These are phyloP conservation scores for Scheffersomyces lignosus DNA, from an alignment of 805 yeast genomes.

Conservation along the genomic window DNA sequence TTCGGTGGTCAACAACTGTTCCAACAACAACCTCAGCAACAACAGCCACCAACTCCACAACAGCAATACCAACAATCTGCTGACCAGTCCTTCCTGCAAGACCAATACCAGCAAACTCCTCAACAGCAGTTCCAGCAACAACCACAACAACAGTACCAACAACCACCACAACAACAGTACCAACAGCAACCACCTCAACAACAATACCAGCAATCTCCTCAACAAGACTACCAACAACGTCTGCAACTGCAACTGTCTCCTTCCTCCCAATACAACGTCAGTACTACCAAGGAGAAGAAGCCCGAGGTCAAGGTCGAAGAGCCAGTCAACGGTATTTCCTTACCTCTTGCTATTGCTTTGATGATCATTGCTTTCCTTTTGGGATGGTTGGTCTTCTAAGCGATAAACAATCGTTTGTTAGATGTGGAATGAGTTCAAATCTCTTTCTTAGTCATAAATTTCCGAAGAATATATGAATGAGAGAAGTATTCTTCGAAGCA, in stretches of 20 bases:
- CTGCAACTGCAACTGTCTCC: too few species aligned
- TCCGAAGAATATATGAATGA: neutral
- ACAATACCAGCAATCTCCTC: conserved; percentile 1
- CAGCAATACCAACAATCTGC: conserved; percentile 6
- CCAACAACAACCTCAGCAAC: conserved; percentile 1
- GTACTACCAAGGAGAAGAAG: conserved; percentile 6
- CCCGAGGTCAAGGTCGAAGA: conserved; percentile 14
- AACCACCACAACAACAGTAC: conserved; percentile 7
- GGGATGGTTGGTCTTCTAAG: conserved; percentile 71
- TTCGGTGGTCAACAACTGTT: conserved; percentile 7
- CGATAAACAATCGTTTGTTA: too few species aligned
- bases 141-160: conserved; percentile 4
- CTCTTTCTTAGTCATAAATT: neutral
- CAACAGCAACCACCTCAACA: conserved; percentile 6
- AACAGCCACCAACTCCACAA: conserved; percentile 6
- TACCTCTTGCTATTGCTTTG: conserved; percentile 51
- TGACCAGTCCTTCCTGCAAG: too few species aligned
- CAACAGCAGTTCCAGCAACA: conserved; percentile 7
- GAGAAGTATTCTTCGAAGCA: too few species aligned
- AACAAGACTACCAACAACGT: conserved; percentile 2
- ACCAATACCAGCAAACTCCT: neutral
- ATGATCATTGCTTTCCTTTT: conserved; percentile 54
- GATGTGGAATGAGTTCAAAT: neutral
- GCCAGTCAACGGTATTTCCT: conserved; percentile 50
- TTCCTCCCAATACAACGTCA: too few species aligned